Conservation (phyloP, 75 land plant species). For the Sequoia sempervirens region DNA sequence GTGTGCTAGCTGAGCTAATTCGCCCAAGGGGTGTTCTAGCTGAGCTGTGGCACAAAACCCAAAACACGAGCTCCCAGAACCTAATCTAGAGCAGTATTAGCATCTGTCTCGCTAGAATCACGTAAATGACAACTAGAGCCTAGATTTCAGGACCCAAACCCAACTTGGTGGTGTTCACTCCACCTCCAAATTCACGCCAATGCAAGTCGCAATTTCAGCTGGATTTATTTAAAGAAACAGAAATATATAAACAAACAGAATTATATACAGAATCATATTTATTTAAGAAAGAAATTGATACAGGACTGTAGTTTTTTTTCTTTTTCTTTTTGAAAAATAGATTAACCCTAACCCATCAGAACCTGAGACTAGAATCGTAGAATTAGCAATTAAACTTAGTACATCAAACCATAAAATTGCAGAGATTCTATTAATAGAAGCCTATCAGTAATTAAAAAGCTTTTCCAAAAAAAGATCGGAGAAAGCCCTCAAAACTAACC, state of each 20-base stretch:
- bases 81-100: not conserved
- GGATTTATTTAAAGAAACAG: not conserved
- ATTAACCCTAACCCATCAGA: not conserved
- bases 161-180: not conserved
- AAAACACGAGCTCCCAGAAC: not conserved
- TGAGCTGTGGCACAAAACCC: not conserved
- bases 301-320: not conserved
- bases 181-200: not conserved
- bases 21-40: not conserved
- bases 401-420: conserved; percentile 5
- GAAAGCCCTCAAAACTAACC: not conserved
- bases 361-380: not conserved
- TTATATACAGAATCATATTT: not conserved
- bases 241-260: not conserved
- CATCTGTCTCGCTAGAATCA: not conserved
- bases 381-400: not conserved
- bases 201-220: not conserved
- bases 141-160: not conserved
- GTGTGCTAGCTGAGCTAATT: not conserved
- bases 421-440: not conserved
- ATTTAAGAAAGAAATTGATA: not conserved
- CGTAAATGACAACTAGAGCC: not conserved
- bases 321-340: not conserved
- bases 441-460: not conserved
- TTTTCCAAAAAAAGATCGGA: not conserved